phyloP scores from a whole-genome alignment of 2,329 filamentous ascomycete species.

The Colletotrichum sp. region DNA sequence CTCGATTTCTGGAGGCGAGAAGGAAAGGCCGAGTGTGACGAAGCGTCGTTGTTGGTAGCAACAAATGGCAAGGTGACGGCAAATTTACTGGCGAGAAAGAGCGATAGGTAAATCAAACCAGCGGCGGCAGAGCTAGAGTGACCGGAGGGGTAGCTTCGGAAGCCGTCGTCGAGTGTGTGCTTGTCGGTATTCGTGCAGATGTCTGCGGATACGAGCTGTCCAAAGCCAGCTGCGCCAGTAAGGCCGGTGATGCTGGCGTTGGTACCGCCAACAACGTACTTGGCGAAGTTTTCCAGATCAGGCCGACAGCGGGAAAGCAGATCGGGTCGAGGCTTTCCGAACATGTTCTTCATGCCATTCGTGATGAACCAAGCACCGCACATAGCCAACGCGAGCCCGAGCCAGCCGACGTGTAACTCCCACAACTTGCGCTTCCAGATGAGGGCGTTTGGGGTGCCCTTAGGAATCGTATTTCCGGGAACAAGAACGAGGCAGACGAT shows the following conservation, averaged over 20 bases:
- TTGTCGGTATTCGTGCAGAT: constrained; percentile 76
- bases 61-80: constrained; percentile 76
- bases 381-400: constrained; percentile 78
- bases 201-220: constrained; percentile 68
- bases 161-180: constrained; percentile 75
- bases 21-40: constrained; percentile 71
- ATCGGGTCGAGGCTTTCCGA: constrained; percentile 78
- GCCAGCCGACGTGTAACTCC: constrained; percentile 87
- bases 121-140: constrained; percentile 72
- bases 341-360: constrained; percentile 82
- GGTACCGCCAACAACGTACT: constrained; percentile 66
- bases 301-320: constrained; percentile 81
- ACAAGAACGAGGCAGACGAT: constrained; percentile 73
- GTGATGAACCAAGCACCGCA: constrained; percentile 81
- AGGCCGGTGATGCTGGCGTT: constrained; percentile 5
- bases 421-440: constrained; percentile 85
- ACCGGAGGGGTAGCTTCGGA: constrained; percentile 74
- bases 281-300: constrained; percentile 66
- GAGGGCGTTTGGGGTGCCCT: constrained; percentile 64
- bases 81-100: constrained; percentile 88
- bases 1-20: constrained; percentile 67
- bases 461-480: constrained; percentile 71
- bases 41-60: constrained; percentile 50
- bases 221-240: constrained; percentile 55
- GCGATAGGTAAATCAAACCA: constrained; percentile 82